Evolutionary conservation across 2,329 filamentous ascomycete species (phyloP).

Genomic region (Teratosphaeria gauchensis): DNA sequence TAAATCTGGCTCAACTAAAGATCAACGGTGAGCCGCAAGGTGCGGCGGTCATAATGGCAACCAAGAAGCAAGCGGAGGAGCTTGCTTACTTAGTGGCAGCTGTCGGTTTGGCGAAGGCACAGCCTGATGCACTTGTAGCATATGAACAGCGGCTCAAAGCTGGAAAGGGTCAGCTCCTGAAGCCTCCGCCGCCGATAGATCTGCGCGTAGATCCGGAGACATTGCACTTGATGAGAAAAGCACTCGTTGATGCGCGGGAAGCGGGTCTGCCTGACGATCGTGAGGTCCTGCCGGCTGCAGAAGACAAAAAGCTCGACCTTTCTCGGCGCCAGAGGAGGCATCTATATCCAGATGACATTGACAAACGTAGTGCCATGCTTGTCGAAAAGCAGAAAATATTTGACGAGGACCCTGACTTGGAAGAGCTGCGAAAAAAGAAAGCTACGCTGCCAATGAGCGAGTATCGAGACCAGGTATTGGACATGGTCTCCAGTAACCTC

Average conservation of each 20-base stretch:
- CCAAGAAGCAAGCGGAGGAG: constrained; percentile 27
- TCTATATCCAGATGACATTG: constrained; percentile 1
- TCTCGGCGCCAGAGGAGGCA: constrained; percentile 1
- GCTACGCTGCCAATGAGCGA: constrained; percentile 34
- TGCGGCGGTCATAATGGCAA: constrained; percentile 19
- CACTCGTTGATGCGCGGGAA: constrained; percentile 23
- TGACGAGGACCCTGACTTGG: constrained; percentile 9
- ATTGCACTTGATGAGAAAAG: constrained; percentile 28
- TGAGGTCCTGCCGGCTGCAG: constrained; percentile 12
- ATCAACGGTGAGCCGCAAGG: constrained; percentile 23
- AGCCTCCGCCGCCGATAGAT: constrained; percentile 19
- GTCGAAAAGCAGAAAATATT: constrained; percentile 10
- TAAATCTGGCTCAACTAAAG: constrained; percentile 16
- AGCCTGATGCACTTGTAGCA: constrained; percentile 23
- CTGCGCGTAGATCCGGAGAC: constrained; percentile 22
- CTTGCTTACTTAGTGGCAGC: constrained; percentile 30
- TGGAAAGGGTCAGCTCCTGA: constrained; percentile 25
- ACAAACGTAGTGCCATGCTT: constrained; percentile 6
- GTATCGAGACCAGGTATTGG: constrained; percentile 27
- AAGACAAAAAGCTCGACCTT: constrained; percentile 2
- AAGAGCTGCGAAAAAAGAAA: constrained; percentile 21
- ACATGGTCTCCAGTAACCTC: constrained; percentile 28
- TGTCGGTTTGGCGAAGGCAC: constrained; percentile 23
- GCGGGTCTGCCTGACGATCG: constrained; percentile 26
- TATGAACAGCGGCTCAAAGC: constrained; percentile 26